Evolutionary conservation across 345 rosid genomes (phyloP), one percentile per base, ranked within the genome.

Genomic region (Syzygium grande): DNA sequence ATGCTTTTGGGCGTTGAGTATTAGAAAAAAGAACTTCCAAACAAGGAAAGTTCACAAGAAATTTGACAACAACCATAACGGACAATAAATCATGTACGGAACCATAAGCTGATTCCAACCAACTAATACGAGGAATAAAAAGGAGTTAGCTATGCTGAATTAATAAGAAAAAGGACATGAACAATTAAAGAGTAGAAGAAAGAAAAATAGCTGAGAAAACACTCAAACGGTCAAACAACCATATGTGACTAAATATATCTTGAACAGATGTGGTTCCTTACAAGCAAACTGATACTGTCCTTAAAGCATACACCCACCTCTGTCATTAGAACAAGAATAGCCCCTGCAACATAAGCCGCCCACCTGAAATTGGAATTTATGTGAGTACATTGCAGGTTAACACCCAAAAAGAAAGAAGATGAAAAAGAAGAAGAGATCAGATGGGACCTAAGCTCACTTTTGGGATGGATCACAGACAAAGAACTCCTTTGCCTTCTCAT

Each of bases 341-440:
- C 92, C 87, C 99, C 99, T 84, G 99, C 99, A 88, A 92, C 96
- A 94, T 95, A 98, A 86, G 99, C 99, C 80, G 99, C 99, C 99
- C 99, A 98, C 94, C 99, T 98, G 86, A 92, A 89, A 88, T 87
- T n/a, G 80, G 87, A 86, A 89, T 87, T 34, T 51, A 30, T 29
- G 84, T 68, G 34, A 89, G 86, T 84, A 86, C 63, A 52, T 29
- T 87, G 23, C 46, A 77, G 43, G 13, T 43, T 23, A 52, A 25
- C 30, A 43, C 85, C 30, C 87, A 46, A 78, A 51, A 29, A 79
- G 78, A 52, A 58, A 90, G 51, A 63, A 84, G 84, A 59, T 55
- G 84, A 89, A 49, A 29, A 41, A 87, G 7, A 52, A 84, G 4
- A 38, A 19, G 80, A 34, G 49, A 73, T 73, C 49, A 34, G 13